A percentile compares a stretch with the other conserved stretches of the same genome.
These are phyloP conservation scores for Arabidopsis thaliana DNA, from an alignment of 345 rosid species.

Conservation along the genomic window DNA sequence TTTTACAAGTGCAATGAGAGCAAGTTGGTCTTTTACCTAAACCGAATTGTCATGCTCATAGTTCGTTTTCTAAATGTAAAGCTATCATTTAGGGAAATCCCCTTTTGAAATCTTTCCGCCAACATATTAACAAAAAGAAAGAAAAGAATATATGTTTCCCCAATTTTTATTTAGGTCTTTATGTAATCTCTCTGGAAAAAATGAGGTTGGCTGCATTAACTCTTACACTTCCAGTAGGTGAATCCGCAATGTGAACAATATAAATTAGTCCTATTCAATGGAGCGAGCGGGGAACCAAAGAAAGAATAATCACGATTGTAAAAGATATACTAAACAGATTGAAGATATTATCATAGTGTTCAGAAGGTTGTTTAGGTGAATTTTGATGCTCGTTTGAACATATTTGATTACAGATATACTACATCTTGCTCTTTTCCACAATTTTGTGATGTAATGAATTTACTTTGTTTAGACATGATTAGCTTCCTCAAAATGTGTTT, in stretches of 20 bases:
- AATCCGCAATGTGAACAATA: background rate
- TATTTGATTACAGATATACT: background rate
- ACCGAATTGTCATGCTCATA: slow-evolving; percentile 33
- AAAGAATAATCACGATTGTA: background rate
- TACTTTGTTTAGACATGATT: background rate
- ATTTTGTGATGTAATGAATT: background rate
- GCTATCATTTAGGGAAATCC: background rate
- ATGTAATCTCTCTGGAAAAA: background rate
- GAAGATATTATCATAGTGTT: background rate
- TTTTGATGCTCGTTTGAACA: slow-evolving; percentile 4
- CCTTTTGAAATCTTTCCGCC: slow-evolving; percentile 20
- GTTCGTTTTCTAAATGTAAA: slow-evolving; percentile 17
- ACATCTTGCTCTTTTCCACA: background rate
- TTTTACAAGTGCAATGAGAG: slow-evolving; percentile 24
- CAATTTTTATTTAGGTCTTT: background rate
- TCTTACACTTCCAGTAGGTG: background rate
- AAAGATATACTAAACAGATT: background rate
- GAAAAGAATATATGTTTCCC: background rate
- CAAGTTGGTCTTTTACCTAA: slow-evolving; percentile 45
- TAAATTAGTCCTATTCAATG: background rate
- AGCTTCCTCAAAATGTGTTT: too few species aligned
- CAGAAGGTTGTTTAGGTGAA: background rate
- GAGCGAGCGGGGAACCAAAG: background rate
- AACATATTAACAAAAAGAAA: slow-evolving; percentile 32
- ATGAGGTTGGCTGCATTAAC: slow-evolving; percentile 14